phyloP scores from a whole-genome alignment of 1,284 basidiomycete species.

The Ceratobasidium papillatum region DNA sequence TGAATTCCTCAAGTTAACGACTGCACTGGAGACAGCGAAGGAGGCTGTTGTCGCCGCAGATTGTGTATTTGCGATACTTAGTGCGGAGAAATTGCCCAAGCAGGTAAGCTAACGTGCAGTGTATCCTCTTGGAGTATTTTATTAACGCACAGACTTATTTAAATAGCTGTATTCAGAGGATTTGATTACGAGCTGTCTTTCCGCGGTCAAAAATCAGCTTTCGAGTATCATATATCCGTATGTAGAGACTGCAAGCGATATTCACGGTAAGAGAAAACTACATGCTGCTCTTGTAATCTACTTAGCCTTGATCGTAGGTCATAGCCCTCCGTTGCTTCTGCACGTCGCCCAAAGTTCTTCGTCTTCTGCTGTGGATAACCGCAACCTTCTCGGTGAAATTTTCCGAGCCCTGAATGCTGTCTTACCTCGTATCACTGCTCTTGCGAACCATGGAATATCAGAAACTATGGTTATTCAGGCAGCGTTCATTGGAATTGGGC shows the following conservation, averaged over 20 bases:
- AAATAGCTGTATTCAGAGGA: constrained; percentile 89
- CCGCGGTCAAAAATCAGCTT: constrained; percentile 80
- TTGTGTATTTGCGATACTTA: constrained; percentile 79
- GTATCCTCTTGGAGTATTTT: background rate
- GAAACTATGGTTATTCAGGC: constrained; percentile 89
- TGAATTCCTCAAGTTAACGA: constrained; percentile 62
- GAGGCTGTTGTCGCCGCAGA: constrained; percentile 83
- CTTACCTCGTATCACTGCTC: constrained; percentile 71
- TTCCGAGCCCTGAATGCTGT: constrained; percentile 73
- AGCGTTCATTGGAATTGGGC: constrained; percentile 90
- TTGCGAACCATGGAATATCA: constrained; percentile 77
- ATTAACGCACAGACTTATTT: constrained; percentile 17
- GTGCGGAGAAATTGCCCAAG: constrained; percentile 80
- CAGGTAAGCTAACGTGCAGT: constrained; percentile 64
- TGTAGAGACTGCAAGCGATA: constrained; percentile 72
- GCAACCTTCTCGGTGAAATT: constrained; percentile 67
- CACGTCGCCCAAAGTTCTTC: constrained; percentile 61
- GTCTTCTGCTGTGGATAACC: constrained; percentile 56
- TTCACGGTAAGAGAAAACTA: constrained; percentile 49
- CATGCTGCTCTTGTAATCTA: background rate
- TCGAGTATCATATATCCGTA: constrained; percentile 86
- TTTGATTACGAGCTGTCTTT: constrained; percentile 80
- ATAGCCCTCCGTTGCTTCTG: constrained; percentile 61
- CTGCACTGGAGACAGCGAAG: constrained; percentile 64
- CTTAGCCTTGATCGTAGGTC: constrained; percentile 41